Evolutionary conservation across 1,139 yeast species (phyloP), one percentile per base, ranked within the genome.

Genomic region (Saccharomyces hybrid): DNA sequence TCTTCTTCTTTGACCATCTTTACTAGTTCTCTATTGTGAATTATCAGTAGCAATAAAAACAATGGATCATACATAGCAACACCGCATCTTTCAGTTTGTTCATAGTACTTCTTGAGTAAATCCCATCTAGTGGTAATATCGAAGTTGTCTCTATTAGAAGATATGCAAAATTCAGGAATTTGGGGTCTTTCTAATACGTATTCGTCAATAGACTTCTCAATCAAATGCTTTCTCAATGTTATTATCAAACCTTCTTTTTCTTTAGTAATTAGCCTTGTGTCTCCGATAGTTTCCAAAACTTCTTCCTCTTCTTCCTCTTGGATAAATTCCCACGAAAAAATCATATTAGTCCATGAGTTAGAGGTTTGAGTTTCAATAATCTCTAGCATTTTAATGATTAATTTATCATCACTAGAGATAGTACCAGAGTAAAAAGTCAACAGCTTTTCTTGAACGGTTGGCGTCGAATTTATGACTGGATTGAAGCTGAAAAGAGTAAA

Each of bases 261-360:
- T 51, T 75, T 74, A 19, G 73, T 71, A 51, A 86, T 73, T 28
- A 87, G 64, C 34, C 73, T 75, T 11, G 73, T 77, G 57, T 65
- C 76, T 9, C 78, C 79, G 14, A 76, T 71, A 32, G 76, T 61
- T 8, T 78, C 82, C 21, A 73, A 59, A 24, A 79, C 83, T 12
- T 70, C 72, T 46, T 69, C 72, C 8, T 70, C 68, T 48, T 73
- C 61, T 24, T 73, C 76, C 29, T 73, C 76, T 29, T 80, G 77
- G 11, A 74, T 67, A 52, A 85, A 78, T 52, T 86, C 90, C 95
- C 96, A 88, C 47, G 78, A 74, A 49, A 77, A 73, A 9, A 87
- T 82, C 51, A 71, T 69, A 53, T 77, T 75, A 12, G 84, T 74
- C 96, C 96, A 88, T 7, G 81, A 73, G 2, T 62, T 63, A 14